Percentiles rank a stretch among this genome's conserved stretches.
These are phyloP conservation scores for Echeveria elegans DNA, from an alignment of 164 flowering plant species.

Conservation along the genomic window DNA sequence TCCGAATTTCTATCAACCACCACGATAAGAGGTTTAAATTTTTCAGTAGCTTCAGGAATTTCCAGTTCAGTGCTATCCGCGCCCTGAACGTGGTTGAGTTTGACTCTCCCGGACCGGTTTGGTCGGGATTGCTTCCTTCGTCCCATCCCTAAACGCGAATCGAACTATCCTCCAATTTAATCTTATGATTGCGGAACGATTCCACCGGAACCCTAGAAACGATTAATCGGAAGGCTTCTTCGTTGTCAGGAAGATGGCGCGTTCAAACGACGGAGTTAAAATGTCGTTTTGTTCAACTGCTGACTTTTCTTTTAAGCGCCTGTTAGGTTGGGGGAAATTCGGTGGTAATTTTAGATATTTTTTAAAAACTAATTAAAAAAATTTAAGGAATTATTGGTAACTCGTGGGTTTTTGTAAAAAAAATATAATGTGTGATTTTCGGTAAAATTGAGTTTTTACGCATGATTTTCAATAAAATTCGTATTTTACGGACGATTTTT, in stretches of 20 bases:
- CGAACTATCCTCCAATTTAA: background rate
- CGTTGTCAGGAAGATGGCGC: too few relatives aligned
- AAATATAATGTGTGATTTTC: too few relatives aligned
- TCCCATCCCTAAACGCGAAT: background rate
- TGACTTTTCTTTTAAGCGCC: too few relatives aligned
- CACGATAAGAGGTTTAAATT: constrained; percentile 22
- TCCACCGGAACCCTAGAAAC: constrained; percentile 1
- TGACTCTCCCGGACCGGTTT: background rate
- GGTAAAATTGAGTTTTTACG: too few relatives aligned
- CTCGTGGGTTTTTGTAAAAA: too few relatives aligned
- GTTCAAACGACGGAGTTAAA: background rate
- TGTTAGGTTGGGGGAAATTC: too few relatives aligned
- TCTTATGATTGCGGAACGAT: background rate
- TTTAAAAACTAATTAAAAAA: too few relatives aligned
- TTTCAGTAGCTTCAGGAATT: background rate
- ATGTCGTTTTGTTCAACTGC: background rate
- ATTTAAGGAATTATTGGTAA: too few relatives aligned
- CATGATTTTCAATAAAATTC: too few relatives aligned
- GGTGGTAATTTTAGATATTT: too few relatives aligned
- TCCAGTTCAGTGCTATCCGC: background rate
- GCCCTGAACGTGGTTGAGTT: background rate
- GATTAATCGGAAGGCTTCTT: background rate
- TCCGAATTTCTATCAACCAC: constrained; percentile 33
- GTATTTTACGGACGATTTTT: too few relatives aligned
- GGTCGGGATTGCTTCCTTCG: constrained; percentile 1